Conservation (phyloP, 176 grass and related monocot genomes). For the Tillandsia fasciculata region DNA sequence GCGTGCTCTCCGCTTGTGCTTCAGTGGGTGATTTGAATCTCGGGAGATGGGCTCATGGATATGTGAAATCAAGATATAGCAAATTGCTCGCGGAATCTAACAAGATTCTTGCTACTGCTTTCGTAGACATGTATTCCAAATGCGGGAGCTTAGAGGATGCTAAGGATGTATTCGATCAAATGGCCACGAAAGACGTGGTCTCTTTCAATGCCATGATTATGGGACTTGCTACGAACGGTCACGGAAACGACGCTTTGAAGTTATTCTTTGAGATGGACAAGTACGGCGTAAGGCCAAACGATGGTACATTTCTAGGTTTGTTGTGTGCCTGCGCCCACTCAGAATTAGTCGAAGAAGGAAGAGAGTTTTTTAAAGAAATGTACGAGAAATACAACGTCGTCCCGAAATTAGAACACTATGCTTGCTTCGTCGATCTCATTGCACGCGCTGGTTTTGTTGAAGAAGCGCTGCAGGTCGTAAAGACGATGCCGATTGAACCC, state of each 20-base stretch:
- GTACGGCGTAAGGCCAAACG: not conserved
- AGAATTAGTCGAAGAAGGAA: conserved; percentile 17
- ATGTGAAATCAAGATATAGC: conserved; percentile 3
- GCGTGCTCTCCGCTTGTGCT: conserved; percentile 15
- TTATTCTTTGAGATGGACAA: conserved; percentile 15
- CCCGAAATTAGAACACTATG: conserved; percentile 17
- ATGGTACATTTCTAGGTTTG: conserved; percentile 18
- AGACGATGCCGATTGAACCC: conserved; percentile 8
- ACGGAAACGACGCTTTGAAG: conserved; percentile 5
- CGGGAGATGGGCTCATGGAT: conserved; percentile 16
- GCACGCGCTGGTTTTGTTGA: conserved; percentile 11
- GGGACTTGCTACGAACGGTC: conserved; percentile 15
- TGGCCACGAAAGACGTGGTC: conserved; percentile 3
- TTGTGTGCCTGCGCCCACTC: conserved; percentile 19
- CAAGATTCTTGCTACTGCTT: conserved; percentile 14
- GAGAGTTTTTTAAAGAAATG: conserved; percentile 6
- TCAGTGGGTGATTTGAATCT: conserved; percentile 16
- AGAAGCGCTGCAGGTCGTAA: conserved; percentile 13
- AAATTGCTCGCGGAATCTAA: conserved; percentile 6
- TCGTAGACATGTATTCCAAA: conserved; percentile 22
- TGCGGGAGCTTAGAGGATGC: conserved; percentile 17
- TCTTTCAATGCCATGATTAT: conserved; percentile 22
- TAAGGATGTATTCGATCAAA: conserved; percentile 4
- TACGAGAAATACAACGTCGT: not conserved
- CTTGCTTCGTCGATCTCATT: conserved; percentile 15